Base-by-base conservation (phyloP, 2,329 filamentous ascomycete genomes). In the Arthrocladium fulminans region DNA sequence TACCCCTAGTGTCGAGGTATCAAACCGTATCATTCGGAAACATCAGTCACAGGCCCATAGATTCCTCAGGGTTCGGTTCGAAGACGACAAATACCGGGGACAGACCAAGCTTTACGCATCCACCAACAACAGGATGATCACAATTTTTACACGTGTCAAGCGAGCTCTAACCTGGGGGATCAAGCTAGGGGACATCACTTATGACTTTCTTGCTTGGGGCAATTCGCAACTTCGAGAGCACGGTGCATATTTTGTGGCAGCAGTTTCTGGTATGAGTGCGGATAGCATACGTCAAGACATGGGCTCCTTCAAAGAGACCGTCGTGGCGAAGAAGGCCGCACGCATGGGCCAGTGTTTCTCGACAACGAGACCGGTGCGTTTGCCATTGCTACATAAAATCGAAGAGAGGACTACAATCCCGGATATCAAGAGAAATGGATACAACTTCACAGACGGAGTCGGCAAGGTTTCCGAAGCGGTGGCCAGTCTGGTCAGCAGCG, bases 281-380 rank as follows among this genome's bases (percentile, higher is more conserved):
- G 76, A 84, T 15, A 74, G 83, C 43, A 96, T 98, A 49, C 83
- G 90, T 3, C 65, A 73, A 25, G 89, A 85, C 79, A 94, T 97
- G 84, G 92, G 92, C 0, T 70, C 84, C 12, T 94, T 98, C 59
- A 78, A 88, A 53, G 96, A 96, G 64, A 79, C 75, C 48, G 77
- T 84, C 22, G 77, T 94, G n/a, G 89, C 90, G 24, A 96, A 94
- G 60, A 86, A 89, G 62, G 86, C 88, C 41, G 88, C 92, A 23
- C 79, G 92, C 23, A 72, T 97, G 15, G 92, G 92, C 0, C 92
- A 97, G 65, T 96, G 89, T 62, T 96, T 98, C 62, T 96, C 92
- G 0, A 96, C 90, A 0, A 98, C 92, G 0, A 51, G 32, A 48
- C 75, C 73, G 0, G 77, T 83, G 5, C 49, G 39, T 12, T 43